Evolutionary conservation across 352 stramenopile species (phyloP).

Genomic region (Globisporangium radiosum): DNA sequence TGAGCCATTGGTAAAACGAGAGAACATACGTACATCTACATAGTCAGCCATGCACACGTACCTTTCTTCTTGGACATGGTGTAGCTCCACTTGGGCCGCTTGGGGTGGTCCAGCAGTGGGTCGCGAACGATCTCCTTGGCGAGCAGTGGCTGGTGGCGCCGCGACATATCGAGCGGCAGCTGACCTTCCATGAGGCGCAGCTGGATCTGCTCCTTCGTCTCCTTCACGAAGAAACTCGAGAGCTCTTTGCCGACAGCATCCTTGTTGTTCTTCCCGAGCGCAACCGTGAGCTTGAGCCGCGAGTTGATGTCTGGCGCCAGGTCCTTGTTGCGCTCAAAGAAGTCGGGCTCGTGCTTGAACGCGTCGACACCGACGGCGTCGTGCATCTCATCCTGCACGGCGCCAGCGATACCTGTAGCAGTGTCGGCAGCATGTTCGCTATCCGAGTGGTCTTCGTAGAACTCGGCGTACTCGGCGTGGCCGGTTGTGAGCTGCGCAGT

Average conservation of each 20-base stretch:
- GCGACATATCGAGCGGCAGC: slow-evolving; percentile 44
- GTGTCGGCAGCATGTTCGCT: slow-evolving; percentile 10
- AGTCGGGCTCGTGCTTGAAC: slow-evolving; percentile 47
- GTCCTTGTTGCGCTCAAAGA: slow-evolving; percentile 65
- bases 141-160: slow-evolving; percentile 48
- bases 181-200: slow-evolving; percentile 81
- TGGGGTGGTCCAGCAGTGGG: slow-evolving; percentile 64
- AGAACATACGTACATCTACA: no score
- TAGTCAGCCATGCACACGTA: slow-evolving; percentile 10
- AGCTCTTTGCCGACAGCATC: slow-evolving; percentile 77
- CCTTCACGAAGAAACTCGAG: slow-evolving; percentile 82
- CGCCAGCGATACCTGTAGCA: slow-evolving; percentile 8
- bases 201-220: slow-evolving; percentile 85
- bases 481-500: slow-evolving; percentile 33
- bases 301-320: slow-evolving; percentile 57
- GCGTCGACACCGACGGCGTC: slow-evolving; percentile 26
- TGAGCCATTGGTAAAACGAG: no score
- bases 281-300: slow-evolving; percentile 71
- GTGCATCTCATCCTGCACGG: slow-evolving; percentile 16
- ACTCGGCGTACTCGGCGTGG: slow-evolving; percentile 41
- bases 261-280: slow-evolving; percentile 79
- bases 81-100: slow-evolving; percentile 67
- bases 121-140: slow-evolving; percentile 56
- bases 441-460: slow-evolving; percentile 33
- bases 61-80: slow-evolving; percentile 80